A percentile compares a stretch with the other conserved stretches of the same genome.
These are phyloP conservation scores for Candida ovalis DNA, from an alignment of 805 yeast genomes.

Conservation along the genomic window DNA sequence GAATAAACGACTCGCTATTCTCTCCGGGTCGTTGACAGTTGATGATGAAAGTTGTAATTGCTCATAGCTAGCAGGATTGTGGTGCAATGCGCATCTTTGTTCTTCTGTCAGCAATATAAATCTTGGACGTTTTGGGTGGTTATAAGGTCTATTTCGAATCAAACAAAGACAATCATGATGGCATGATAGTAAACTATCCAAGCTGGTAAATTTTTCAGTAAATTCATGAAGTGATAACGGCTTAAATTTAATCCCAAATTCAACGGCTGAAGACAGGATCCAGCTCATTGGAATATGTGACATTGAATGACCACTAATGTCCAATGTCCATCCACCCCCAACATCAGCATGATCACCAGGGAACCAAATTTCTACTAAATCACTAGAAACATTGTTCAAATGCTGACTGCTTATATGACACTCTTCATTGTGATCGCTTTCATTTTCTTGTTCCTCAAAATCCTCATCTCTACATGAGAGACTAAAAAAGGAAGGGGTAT, in stretches of 20 bases:
- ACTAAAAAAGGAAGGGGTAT: constrained; percentile 25
- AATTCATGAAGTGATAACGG: constrained; percentile 38
- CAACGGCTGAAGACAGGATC: constrained; percentile 54
- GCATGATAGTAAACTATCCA: constrained; percentile 42
- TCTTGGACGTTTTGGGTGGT: constrained; percentile 7
- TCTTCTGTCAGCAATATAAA: not conserved
- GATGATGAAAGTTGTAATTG: not conserved
- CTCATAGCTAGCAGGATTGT: not conserved
- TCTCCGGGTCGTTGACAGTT: constrained; percentile 1
- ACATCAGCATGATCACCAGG: constrained; percentile 68
- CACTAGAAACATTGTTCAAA: constrained; percentile 16
- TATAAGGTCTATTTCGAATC: constrained; percentile 11
- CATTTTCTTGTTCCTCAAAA: constrained; percentile 7
- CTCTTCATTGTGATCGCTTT: not conserved
- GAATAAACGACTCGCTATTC: constrained; percentile 9
- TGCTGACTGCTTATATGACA: not conserved
- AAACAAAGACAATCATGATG: constrained; percentile 49
- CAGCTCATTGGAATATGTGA: constrained; percentile 56
- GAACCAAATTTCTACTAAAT: constrained; percentile 57
- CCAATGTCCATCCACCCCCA: constrained; percentile 65
- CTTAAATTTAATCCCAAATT: constrained; percentile 47
- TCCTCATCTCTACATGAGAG: constrained; percentile 5
- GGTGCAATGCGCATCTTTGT: not conserved
- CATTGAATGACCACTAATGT: constrained; percentile 38
- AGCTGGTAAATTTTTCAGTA: constrained; percentile 35